phyloP scores from a whole-genome alignment of 78 protist genomes.

The Dictyostelium citrinum region DNA sequence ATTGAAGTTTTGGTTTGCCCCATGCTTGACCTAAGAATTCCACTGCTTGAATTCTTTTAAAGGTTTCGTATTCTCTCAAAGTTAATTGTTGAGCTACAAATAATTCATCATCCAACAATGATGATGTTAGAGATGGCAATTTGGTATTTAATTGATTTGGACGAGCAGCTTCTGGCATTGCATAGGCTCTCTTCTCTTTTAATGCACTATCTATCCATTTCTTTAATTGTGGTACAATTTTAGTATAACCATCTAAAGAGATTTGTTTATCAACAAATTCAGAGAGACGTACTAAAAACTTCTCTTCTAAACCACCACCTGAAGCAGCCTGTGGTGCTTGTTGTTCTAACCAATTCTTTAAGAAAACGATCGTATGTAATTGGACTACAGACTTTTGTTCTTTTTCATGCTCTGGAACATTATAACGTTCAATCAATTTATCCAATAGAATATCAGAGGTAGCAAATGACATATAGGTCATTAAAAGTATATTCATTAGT shows the following conservation, averaged over 20 bases:
- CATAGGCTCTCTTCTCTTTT: conserved; percentile 62
- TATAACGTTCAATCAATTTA: conserved; percentile 68
- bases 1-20: conserved; percentile 78
- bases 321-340: conserved; percentile 78
- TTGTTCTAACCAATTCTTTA: conserved; percentile 77
- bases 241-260: conserved; percentile 45
- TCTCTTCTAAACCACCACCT: conserved; percentile 75
- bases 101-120: conserved; percentile 55
- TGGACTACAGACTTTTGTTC: conserved; percentile 59
- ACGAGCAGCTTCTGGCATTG: conserved; percentile 67
- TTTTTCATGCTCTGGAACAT: conserved; percentile 63
- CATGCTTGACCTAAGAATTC: conserved; percentile 79
- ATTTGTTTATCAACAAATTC: conserved; percentile 26
- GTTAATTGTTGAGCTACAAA: conserved; percentile 73
- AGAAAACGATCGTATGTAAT: conserved; percentile 52
- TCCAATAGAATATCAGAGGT: conserved; percentile 70
- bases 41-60: conserved; percentile 57
- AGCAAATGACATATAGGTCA: conserved; percentile 82
- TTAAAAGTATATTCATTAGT: conserved; percentile 60
- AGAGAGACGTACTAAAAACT: conserved; percentile 43
- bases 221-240: conserved; percentile 53
- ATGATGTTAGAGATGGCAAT: background rate
- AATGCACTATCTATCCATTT: conserved; percentile 46
- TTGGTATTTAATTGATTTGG: background rate
- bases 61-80: conserved; percentile 50